Evolutionary conservation across 2,329 filamentous ascomycete genomes (phyloP), one percentile per base, ranked within the genome.

Genomic region (Fusarium scirpi): DNA sequence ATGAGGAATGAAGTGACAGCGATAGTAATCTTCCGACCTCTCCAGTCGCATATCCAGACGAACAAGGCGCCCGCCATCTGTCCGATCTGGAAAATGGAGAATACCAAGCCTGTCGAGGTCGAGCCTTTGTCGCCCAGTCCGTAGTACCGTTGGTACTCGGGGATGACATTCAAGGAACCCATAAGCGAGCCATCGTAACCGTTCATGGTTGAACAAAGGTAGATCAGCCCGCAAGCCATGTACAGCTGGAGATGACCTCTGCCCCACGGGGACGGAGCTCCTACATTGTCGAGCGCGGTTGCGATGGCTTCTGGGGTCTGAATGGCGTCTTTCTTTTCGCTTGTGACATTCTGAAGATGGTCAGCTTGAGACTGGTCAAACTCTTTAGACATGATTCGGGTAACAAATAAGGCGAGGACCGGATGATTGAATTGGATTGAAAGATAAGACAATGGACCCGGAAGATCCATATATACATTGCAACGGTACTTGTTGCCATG

Each of bases 1-100:
- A 64, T 83, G 44, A 85, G 80, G 1, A 84, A 65, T 43, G 82
- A 83, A 22, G 85, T 84, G 41, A 84, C 78, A 61, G 80, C 82
- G 27, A 85, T 81, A 20, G 81, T 80, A 60, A 78, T 76, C 6
- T 78, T 80, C 22, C 84, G 78, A 3, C 84, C 84, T 11, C 80
- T 77, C 78, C 80, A 83, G 62, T 85, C 84, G 40, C 82, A 77
- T 46, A 82, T 73, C 79, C 82, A 84, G 25, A 79, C 77, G 63
- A 84, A 82, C 3, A 83, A 72, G 2, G 82, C 80, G 11, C 78
- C 82, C 20, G 71, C 76, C 77, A 84, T 84, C 61, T 82, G 81
- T 13, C 81, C 82, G 45, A 84, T 75, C 71, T 80, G 64, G 51
- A 81, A 83, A 41, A 85, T 84, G 25, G 82, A 78, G 40, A 84